phyloP scores from a whole-genome alignment of 495 filamentous ascomycete species.

The Neurospora tetraspora region DNA sequence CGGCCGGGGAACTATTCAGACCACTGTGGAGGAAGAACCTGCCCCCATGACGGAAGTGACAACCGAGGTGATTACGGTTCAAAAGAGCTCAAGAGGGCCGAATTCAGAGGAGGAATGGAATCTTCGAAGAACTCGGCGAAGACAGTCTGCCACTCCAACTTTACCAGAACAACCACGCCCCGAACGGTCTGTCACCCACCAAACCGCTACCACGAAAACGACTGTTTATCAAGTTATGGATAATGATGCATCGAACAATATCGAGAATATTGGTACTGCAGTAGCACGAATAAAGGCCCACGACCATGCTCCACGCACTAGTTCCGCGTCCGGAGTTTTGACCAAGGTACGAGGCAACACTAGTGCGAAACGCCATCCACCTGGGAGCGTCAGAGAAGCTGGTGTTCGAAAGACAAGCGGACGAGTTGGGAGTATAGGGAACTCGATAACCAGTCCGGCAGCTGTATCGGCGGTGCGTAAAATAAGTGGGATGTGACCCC shows the following conservation, averaged over 20 bases:
- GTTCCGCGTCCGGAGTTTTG: slow-evolving; percentile 55
- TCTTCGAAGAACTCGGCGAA: slow-evolving; percentile 56
- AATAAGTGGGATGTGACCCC: slow-evolving; percentile 25
- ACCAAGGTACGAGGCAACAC: slow-evolving; percentile 60
- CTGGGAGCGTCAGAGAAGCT: slow-evolving; percentile 37
- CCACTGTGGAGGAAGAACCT: slow-evolving; percentile 34
- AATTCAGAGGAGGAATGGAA: slow-evolving; percentile 75
- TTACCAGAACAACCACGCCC: slow-evolving; percentile 26
- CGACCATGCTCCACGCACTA: slow-evolving; percentile 45
- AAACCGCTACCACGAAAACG: slow-evolving; percentile 52
- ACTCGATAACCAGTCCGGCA: slow-evolving; percentile 14
- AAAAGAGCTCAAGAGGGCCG: slow-evolving; percentile 42
- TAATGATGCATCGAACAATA: slow-evolving; percentile 45
- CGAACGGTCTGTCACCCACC: slow-evolving; percentile 39
- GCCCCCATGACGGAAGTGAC: slow-evolving; percentile 1
- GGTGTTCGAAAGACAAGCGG: slow-evolving; percentile 88
- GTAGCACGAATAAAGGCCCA: slow-evolving; percentile 54
- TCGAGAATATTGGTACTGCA: slow-evolving; percentile 40
- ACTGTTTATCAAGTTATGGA: slow-evolving; percentile 43
- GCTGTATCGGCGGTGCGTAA: slow-evolving; percentile 27
- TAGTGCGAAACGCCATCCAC: slow-evolving; percentile 43
- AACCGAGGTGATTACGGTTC: slow-evolving; percentile 37
- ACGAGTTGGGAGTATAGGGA: slow-evolving; percentile 72
- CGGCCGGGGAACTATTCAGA: slow-evolving; percentile 29
- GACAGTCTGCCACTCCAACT: slow-evolving; percentile 31